Base-by-base conservation (phyloP, 2,329 filamentous ascomycete species). In the Albifimbria verrucaria region DNA sequence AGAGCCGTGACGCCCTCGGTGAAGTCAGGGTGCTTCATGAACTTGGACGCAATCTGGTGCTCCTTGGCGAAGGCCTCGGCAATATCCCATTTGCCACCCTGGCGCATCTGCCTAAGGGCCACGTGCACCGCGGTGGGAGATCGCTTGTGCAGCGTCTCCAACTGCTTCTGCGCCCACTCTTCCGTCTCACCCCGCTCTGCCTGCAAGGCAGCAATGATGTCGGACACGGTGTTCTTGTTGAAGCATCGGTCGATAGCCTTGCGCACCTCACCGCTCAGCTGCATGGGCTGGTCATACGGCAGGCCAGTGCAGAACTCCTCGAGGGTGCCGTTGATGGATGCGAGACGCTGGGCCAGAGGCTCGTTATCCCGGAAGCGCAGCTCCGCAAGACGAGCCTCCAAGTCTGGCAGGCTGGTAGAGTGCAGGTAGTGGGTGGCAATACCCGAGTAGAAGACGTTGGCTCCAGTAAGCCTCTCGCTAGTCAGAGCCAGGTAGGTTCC, bases 371-470 rank as follows among this genome's bases (percentile, higher is more conserved):
- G 81, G 78, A 99, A 99, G 24, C 87, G 82, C 57, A 99, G 81
- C 74, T 99, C 94, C 2, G 90, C 89, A 23, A 99, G 81, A 68
- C 93, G 90, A 20, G 86, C 80, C 70, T 96, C 91, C 53, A 99
- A 81, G 61, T 84, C 83, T 48, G 89, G 85, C 55, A 99, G 80
- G 59, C 88, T 87, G 55, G 90, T 92, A 43, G 93, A 96, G 79
- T 99, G 89, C 59, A 99, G 77, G 75, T 96, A 99, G 76, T 99
- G 94, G 15, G 94, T 97, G 55, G 94, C 94, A 62, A 99, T 79
- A 54, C 94, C 94, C 45, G 91, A 82, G 74, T 95, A 97, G 65
- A 96, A 92, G 50, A 87, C 88, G 68, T 97, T 90, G 12, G 87
- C 87, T 43, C 94, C 94, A 55, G 80, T 86, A 57, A 99, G 76